Base-by-base conservation (phyloP, 768 basidiomycete genomes). In the Plicaturopsis crispa region DNA sequence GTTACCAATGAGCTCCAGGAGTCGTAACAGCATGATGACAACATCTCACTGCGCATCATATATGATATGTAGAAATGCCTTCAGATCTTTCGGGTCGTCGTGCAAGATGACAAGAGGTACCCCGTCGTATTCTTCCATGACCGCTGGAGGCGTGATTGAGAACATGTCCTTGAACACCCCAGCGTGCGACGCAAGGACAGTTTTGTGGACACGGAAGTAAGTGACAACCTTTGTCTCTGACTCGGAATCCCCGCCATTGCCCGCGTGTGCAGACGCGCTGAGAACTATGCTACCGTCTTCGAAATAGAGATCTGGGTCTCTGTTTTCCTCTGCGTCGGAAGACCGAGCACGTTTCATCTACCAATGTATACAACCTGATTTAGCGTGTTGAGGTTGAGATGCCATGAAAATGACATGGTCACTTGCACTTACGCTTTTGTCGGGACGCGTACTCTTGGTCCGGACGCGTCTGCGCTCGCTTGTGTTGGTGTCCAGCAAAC, bases 251-350 rank as follows among this genome's bases (percentile, higher is more conserved):
- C n/a, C n/a, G n/a, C n/a, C n/a, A 22, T 24, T 23, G n/a, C 24
- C 23, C 6, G 41, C 45, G 5, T 31, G 16, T 18, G 14, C 10
- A 6, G 18, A 21, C 10, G 38, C 39, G 19, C 40, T 42, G 13
- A 51, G 24, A 12, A 51, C 31, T 20, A 49, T 13, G 31, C 38
- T 49, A 1, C 48, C 50, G 24, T 49, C 48, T n/a, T 46, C 36
- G 18, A 41, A 47, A 36, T 46, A 49, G 24, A 24, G 20, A 43
- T 42, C 14, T 16, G 31, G 5, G 35, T 36, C 17, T n/a, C n/a
- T n/a, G n/a, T n/a, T n/a, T n/a, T n/a, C n/a, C n/a, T n/a, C n/a
- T n/a, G n/a, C n/a, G n/a, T n/a, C n/a, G n/a, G n/a, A n/a, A n/a
- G n/a, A n/a, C n/a, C n/a, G n/a, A n/a, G n/a, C n/a, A n/a, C n/a